phyloP scores from a whole-genome alignment of 495 filamentous ascomycete species.

The Pseudotulostoma volvatum region DNA sequence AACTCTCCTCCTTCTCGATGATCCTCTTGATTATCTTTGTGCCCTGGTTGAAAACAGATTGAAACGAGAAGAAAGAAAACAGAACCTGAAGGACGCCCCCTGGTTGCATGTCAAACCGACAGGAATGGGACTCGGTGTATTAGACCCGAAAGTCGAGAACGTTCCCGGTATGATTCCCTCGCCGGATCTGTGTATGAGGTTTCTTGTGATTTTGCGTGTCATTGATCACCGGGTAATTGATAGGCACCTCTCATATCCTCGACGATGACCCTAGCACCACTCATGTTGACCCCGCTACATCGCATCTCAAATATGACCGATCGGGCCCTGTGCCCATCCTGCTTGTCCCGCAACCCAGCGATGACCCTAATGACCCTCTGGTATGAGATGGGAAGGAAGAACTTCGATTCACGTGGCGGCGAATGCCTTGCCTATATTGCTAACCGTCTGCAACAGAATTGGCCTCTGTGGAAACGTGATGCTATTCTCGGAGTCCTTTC shows the following conservation, averaged over 20 bases:
- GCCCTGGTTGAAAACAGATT: too few relatives aligned
- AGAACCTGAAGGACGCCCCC: too few relatives aligned
- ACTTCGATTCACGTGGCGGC: too few relatives aligned
- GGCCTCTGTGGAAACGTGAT: conserved; percentile 79
- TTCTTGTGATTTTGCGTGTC: too few relatives aligned
- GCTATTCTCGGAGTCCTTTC: conserved; percentile 63
- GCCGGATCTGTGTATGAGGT: too few relatives aligned
- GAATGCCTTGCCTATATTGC: too few relatives aligned
- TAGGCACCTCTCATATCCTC: conserved; percentile 50
- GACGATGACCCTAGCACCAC: conserved; percentile 30
- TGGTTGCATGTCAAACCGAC: not conserved
- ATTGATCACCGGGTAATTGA: conserved; percentile 2
- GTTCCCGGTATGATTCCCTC: conserved; percentile 48
- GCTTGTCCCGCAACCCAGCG: conserved; percentile 62
- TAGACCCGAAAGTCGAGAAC: conserved; percentile 43
- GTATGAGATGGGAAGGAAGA: conserved; percentile 22
- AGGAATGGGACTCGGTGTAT: conserved; percentile 67
- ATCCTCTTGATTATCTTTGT: too few relatives aligned
- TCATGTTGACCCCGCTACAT: conserved; percentile 6
- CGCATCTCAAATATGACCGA: conserved; percentile 54
- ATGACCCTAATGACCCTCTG: conserved; percentile 66
- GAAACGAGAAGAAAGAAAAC: too few relatives aligned
- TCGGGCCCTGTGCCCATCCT: conserved; percentile 51
- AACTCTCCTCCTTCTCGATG: too few relatives aligned
- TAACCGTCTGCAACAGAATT: too few relatives aligned